Percentiles rank a stretch among this genome's conserved stretches.
Evolutionary conservation across 2,329 filamentous ascomycete species (phyloP).

Genomic region (Chaetomium strumarium): DNA sequence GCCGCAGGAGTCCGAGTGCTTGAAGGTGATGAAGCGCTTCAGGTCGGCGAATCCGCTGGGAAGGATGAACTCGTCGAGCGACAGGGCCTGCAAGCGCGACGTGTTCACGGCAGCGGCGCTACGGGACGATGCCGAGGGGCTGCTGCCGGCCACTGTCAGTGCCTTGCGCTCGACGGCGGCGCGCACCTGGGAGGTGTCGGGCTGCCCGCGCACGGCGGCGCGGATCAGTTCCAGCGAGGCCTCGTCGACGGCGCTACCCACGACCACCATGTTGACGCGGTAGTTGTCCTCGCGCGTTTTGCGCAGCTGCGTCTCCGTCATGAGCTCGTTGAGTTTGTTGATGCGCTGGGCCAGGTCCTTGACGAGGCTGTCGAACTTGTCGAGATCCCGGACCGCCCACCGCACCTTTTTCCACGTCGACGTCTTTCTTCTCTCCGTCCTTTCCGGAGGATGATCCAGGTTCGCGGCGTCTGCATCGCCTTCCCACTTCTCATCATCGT

Average conservation of each 20-base stretch:
- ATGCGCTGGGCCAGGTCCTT: constrained; percentile 12
- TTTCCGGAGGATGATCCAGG: no score
- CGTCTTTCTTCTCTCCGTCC: neutral
- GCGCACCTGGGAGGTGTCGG: constrained; percentile 10
- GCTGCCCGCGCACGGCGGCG: constrained; percentile 9
- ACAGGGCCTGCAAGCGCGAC: neutral
- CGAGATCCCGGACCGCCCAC: constrained; percentile 14
- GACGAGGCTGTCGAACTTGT: constrained; percentile 15
- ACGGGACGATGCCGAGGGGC: no score
- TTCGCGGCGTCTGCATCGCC: neutral
- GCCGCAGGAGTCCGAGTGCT: no score
- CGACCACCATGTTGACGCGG: constrained; percentile 16
- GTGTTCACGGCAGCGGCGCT: neutral
- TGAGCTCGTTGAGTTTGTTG: constrained; percentile 14
- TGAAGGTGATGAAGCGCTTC: constrained; percentile 5
- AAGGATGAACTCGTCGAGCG: constrained; percentile 1
- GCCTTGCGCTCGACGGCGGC: constrained; percentile 15
- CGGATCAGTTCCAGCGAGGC: constrained; percentile 14
- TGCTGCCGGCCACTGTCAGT: neutral
- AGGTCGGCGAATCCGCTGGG: neutral
- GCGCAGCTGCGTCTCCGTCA: constrained; percentile 9
- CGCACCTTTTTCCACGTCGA: constrained; percentile 12
- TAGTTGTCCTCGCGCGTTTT: constrained; percentile 9
- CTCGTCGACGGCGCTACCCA: constrained; percentile 17
- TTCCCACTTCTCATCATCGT: no score